Conservation (phyloP, 2,329 filamentous ascomycete species). For the Aspergillus pseudoglaucus region DNA sequence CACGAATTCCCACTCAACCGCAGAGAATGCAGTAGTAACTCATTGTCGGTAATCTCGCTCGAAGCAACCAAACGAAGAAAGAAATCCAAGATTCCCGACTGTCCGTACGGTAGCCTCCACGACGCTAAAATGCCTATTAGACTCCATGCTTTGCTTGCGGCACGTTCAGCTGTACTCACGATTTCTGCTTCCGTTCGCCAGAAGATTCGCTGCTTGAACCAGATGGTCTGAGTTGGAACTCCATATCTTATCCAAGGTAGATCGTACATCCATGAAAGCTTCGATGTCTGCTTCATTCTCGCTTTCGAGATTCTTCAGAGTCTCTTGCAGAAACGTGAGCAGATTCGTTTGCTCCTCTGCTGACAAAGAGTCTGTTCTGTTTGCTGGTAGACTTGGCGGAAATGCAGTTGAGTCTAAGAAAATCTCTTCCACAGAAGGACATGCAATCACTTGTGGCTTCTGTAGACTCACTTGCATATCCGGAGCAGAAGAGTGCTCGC, state of each 20-base stretch:
- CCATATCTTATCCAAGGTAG: slow-evolving; percentile 32
- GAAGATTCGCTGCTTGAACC: slow-evolving; percentile 28
- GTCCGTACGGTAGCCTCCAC: slow-evolving; percentile 35
- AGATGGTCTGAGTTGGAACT: slow-evolving; percentile 28
- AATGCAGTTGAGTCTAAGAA: slow-evolving; percentile 16
- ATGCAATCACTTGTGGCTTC: slow-evolving; percentile 6
- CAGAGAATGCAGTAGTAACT: slow-evolving; percentile 34
- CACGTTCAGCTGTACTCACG: slow-evolving; percentile 23
- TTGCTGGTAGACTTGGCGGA: slow-evolving; percentile 15
- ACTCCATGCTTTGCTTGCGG: slow-evolving; percentile 1
- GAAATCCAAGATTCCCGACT: slow-evolving; percentile 35
- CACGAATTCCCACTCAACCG: slow-evolving; percentile 41
- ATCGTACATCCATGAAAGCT: slow-evolving; percentile 21
- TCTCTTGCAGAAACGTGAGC: slow-evolving; percentile 26
- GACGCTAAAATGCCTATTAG: slow-evolving; percentile 23
- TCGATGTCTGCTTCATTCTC: slow-evolving; percentile 15
- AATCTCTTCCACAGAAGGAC: slow-evolving; percentile 21
- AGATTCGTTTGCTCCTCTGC: slow-evolving; percentile 27
- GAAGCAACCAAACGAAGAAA: slow-evolving; percentile 35
- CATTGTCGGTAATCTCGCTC: slow-evolving; percentile 20
- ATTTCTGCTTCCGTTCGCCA: slow-evolving; percentile 39
- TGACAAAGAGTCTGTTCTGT: slow-evolving; percentile 12
- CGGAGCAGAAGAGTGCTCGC: not conserved
- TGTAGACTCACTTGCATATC: slow-evolving; percentile 1
- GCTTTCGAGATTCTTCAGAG: slow-evolving; percentile 20